Evolutionary conservation across 805 yeast genomes (phyloP), one percentile per base, ranked within the genome.

Genomic region (Metschnikowia corniflorae): DNA sequence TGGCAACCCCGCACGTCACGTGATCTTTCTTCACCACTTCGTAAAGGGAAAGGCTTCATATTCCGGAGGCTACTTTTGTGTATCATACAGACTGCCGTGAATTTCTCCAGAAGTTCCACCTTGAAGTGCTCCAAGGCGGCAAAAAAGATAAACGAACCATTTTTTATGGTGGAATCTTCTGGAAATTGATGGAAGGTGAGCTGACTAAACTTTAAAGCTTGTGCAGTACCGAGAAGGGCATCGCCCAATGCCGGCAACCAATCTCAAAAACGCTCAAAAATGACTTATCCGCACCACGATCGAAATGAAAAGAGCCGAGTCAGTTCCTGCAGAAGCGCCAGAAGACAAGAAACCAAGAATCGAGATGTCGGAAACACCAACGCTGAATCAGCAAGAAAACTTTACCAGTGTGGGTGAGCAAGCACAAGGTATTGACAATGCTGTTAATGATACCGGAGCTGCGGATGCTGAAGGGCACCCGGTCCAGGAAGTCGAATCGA

Each of bases 391-490:
- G 5, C 38, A 37, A 14, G 37, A 41, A 17, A 44, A 40, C 16
- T 47, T 47, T 3, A 54, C 51, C 4, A 36, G 66, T 9, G 60
- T 74, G 45, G 53, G 51, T 25, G 53, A 47, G 13, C 54, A 61
- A 21, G 54, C 61, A 20, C 58, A 58, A 16, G 50, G 46, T 3
- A 51, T 68, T 8, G 68, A 72, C 19, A 62, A 65, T 28, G 81
- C 75, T 17, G 70, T 83, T 29, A 70, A 68, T 39, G 62, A 72
- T 24, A 85, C 94, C 1, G 40, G 40, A 17, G 95, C 93, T 16
- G 91, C 89, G 16, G 96, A 87, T 57, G 82, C 83, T 7, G 81
- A 80, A 58, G 96, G 96, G 4, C 93, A 87, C 50, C 95, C 96
- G 2, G 95, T 93, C 14, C 97, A 89, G 59, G 97, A 93, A 60